These are phyloP conservation scores for Medicago ruthenica DNA, from an alignment of 306 rosid genomes.

Conservation along the genomic window DNA sequence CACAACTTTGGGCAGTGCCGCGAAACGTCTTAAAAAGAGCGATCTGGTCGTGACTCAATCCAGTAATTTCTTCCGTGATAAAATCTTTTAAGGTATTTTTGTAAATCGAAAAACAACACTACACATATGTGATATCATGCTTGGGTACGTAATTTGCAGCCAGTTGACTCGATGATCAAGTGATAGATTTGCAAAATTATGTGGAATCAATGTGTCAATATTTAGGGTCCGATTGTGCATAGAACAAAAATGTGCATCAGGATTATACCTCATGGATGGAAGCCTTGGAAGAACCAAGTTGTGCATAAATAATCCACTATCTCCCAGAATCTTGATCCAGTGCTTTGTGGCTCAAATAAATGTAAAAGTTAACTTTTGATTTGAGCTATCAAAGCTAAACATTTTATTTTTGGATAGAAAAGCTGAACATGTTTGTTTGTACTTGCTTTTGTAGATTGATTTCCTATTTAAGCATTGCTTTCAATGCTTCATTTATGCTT, in stretches of 20 bases:
- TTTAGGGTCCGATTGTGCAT: background rate
- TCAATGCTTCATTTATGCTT: background rate
- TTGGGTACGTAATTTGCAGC: background rate
- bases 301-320: background rate
- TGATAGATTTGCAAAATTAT: background rate
- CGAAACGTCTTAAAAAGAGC: no score
- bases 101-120: no score
- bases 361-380: conserved; percentile 17
- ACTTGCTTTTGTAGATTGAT: background rate
- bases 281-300: background rate
- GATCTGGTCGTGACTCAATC: no score
- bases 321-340: background rate
- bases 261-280: background rate
- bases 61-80: no score
- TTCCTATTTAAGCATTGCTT: background rate
- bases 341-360: conserved; percentile 6
- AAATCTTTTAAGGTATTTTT: no score
- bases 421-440: no score
- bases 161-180: background rate
- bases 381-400: conserved; percentile 2
- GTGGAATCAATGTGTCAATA: background rate
- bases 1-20: no score
- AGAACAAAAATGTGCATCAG: background rate
- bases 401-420: no score
- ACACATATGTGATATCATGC: conserved; percentile 61